Conservation (phyloP, 768 basidiomycete genomes). For the Boletus eberwhitei region DNA sequence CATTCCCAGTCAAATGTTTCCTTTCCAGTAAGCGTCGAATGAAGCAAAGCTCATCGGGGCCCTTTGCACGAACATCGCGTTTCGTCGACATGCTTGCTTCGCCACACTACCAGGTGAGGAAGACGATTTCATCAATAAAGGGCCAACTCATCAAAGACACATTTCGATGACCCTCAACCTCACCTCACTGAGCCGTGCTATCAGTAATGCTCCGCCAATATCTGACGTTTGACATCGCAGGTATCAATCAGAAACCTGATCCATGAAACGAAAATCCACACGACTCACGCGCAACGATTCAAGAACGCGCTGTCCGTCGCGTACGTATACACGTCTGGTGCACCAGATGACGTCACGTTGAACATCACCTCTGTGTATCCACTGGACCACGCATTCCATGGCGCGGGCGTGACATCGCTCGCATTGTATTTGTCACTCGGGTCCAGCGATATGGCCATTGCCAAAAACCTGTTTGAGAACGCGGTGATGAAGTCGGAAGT, state of each 20-base stretch:
- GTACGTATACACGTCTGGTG: background rate
- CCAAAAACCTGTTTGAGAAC: conserved; percentile 4
- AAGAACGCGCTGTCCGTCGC: background rate
- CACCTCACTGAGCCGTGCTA: background rate
- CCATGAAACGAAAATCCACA: background rate
- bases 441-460: background rate
- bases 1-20: too few species aligned
- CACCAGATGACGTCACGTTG: conserved; percentile 2
- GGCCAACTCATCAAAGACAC: too few species aligned
- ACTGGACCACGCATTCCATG: background rate
- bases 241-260: background rate
- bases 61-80: background rate
- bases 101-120: background rate
- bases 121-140: background rate
- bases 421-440: background rate
- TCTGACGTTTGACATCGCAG: background rate
- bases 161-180: background rate
- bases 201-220: conserved; percentile 1
- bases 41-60: background rate
- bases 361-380: conserved; percentile 5
- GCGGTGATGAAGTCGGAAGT: conserved; percentile 5
- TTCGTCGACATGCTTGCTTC: background rate
- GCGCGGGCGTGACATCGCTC: background rate
- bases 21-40: background rate
- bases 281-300: background rate